Evolutionary conservation across 495 filamentous ascomycete species (phyloP), one percentile per base, ranked within the genome.

Genomic region (Cladorrhinum samala): DNA sequence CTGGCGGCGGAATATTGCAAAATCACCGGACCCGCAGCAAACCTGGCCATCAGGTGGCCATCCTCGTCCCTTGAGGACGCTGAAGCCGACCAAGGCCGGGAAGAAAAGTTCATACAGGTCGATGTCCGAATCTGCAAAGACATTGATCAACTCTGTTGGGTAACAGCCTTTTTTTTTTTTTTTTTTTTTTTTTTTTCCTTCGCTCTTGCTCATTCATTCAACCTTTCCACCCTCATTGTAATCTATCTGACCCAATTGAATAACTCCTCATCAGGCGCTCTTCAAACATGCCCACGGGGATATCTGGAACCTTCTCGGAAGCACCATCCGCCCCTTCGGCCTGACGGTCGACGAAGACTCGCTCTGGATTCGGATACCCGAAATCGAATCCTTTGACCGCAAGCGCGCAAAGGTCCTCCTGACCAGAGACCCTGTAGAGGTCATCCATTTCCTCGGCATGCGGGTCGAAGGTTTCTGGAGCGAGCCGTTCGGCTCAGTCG

Each of bases 251-350:
- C n/a, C n/a, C n/a, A n/a, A n/a, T n/a, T n/a, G n/a, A n/a, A n/a
- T n/a, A 36, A 25, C 19, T 14, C 14, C 7, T 47, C 9, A 24
- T 1, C 27, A 68, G 65, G 65, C 72, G 50, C 61, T 77, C 21
- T 86, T 86, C 63, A 80, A 79, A 57, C 65, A 79, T 9, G 75
- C 77, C 1, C 82, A 88, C 46, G 80, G 84, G 27, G 87, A 88
- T 50, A 57, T 89, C 0, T 82, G 79, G 78, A 83, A 82, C 41
- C 69, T 90, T 1, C 58, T 89, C 0, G 84, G 85, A 1, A 69
- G 73, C 25, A 80, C 69, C 13, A 79, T 86, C 16, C 72, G 83
- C 6, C 74, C 74, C 0, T 78, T 80, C 24, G 84, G 86, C 9
- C 71, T 89, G 18, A 86, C 81, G 0, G 71, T 79, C 37, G 86